Base-by-base conservation (phyloP, 176 grass and related monocot genomes). In the Echinochloa phyllopogon region DNA sequence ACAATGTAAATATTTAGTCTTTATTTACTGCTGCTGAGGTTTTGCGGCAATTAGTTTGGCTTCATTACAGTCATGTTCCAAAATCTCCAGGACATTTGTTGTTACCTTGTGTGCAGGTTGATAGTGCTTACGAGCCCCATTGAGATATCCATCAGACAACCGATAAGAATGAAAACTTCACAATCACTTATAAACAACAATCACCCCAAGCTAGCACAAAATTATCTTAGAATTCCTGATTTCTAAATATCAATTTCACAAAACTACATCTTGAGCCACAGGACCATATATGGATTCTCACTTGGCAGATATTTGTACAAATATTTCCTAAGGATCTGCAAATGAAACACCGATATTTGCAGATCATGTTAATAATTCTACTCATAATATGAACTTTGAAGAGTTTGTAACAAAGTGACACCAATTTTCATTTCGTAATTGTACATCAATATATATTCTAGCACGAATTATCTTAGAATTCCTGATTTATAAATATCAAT, bases 1-100 rank as follows among this genome's bases (percentile, higher is more conserved):
- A 52, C 41, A 42, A 65, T 16, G 3, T 57, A 20, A 20, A 16
- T 7, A 18, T 36, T 33, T 33, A 10, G 6, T 69, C 10, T 78
- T 10, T 59, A 17, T 78, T 10, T 59, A 17, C 52, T 42, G 16
- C 14, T 29, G 49, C 37, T 5, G 83, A 67, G 57, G 41, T 16
- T 47, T 66, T 33, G 6, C 6, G 11, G 25, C 68, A 37, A 16
- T 68, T 88, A 44, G 21, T 63, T 50, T 88, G 36, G 20, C 48
- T 72, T 85, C 52, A 63, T 42, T 65, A 84, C 49, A 82, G n/a
- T 67, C 48, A n/a, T 65, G 78, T 57, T 38, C 51, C 11, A 51
- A 29, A 18, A 81, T 21, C 49, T 70, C 20, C n/a, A 42, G 23
- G 23, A 49, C 77, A 33, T n/a, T 59, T 39, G 60, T 59, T 39